phyloP scores from a whole-genome alignment of 164 flowering plant genomes.

The Pachysandra terminalis region DNA sequence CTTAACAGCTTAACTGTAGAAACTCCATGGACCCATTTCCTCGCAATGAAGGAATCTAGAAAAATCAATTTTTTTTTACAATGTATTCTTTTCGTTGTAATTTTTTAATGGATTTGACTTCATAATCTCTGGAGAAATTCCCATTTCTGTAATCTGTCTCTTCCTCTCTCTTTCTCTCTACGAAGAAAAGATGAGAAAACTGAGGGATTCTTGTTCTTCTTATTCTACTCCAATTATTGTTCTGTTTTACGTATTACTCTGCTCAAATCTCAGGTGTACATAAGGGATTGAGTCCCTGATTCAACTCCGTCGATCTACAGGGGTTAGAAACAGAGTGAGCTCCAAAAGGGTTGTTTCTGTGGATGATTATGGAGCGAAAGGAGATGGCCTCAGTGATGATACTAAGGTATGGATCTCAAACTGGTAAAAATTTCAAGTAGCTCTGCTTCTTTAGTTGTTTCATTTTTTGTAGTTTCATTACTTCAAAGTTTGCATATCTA shows the following conservation, averaged over 20 bases:
- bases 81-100: too few species aligned
- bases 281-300: constrained; percentile 36
- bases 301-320: constrained; percentile 36
- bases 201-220: constrained; percentile 2
- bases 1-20: too few species aligned
- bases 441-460: not conserved
- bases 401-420: constrained; percentile 40
- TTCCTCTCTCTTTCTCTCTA: too few species aligned
- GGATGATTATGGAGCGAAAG: constrained; percentile 58
- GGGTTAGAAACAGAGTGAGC: constrained; percentile 17
- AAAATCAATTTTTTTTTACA: too few species aligned
- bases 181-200: not conserved
- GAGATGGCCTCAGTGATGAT: constrained; percentile 58
- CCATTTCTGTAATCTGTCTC: too few species aligned
- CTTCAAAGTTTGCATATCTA: too few species aligned
- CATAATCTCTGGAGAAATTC: too few species aligned
- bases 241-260: constrained; percentile 6
- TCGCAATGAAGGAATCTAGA: too few species aligned
- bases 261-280: constrained; percentile 1
- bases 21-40: too few species aligned
- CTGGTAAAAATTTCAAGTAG: not conserved
- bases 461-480: too few species aligned
- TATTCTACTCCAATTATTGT: not conserved
- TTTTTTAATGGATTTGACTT: too few species aligned
- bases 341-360: constrained; percentile 35